Evolutionary conservation across 768 basidiomycete species (phyloP).

Genomic region (Crepidotus variabilis): DNA sequence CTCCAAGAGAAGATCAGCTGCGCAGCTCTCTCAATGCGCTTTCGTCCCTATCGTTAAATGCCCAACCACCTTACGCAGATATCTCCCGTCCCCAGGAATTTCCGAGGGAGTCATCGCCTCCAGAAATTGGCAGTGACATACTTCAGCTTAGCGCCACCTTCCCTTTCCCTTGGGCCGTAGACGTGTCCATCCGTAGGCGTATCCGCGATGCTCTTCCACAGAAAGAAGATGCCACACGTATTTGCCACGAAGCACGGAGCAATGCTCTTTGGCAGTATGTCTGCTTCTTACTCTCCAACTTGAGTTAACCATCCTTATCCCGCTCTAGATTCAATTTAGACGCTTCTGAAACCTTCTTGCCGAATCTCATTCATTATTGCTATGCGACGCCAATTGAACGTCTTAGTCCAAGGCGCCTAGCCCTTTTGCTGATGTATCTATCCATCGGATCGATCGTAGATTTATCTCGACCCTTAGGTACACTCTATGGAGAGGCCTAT

Average conservation of each 20-base stretch:
- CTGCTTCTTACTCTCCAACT: conserved; percentile 6
- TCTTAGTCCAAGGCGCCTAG: conserved; percentile 62
- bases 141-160: conserved; percentile 63
- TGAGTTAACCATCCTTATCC: conserved; percentile 7
- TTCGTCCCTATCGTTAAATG: conserved; percentile 20
- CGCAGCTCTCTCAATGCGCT: conserved; percentile 21
- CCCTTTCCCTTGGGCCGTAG: conserved; percentile 65
- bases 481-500: conserved; percentile 59
- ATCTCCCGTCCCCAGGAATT: conserved; percentile 15
- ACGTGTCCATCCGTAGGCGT: conserved; percentile 58
- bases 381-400: conserved; percentile 58
- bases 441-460: conserved; percentile 71
- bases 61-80: conserved; percentile 20
- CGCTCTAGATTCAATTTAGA: conserved; percentile 59
- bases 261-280: conserved; percentile 76
- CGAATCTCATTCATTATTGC: conserved; percentile 65
- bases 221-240: conserved; percentile 50
- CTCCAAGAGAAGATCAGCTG: conserved; percentile 19
- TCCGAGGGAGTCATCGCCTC: conserved; percentile 22
- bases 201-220: conserved; percentile 64
- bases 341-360: conserved; percentile 65
- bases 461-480: conserved; percentile 49
- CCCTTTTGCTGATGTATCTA: conserved; percentile 67
- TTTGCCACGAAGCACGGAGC: conserved; percentile 60
- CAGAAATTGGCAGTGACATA: conserved; percentile 43